Percentiles rank a stretch among this genome's conserved stretches.
Evolutionary conservation across 2,329 filamentous ascomycete species (phyloP).

Genomic region (Tolypocladium album): DNA sequence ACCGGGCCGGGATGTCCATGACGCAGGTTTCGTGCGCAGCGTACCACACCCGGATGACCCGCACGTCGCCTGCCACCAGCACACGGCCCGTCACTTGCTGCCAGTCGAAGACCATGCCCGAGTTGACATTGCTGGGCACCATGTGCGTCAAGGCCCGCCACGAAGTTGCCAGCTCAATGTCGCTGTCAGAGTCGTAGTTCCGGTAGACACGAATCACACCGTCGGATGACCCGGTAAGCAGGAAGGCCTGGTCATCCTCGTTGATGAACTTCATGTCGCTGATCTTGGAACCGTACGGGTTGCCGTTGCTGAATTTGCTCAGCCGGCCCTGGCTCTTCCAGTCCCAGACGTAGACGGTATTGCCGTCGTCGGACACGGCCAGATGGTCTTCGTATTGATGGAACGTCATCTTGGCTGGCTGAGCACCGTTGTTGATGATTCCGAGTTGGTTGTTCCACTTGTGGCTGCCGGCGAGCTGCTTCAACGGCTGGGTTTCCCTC

Average conservation of each 20-base stretch:
- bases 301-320: slow-evolving; percentile 86
- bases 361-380: slow-evolving; percentile 84
- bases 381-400: slow-evolving; percentile 97
- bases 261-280: slow-evolving; percentile 97
- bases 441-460: slow-evolving; percentile 78
- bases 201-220: slow-evolving; percentile 89
- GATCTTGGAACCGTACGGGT: slow-evolving; percentile 81
- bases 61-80: slow-evolving; percentile 91
- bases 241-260: slow-evolving; percentile 88
- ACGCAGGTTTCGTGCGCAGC: slow-evolving; percentile 87
- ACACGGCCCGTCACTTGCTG: slow-evolving; percentile 94
- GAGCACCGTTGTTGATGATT: slow-evolving; percentile 79
- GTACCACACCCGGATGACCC: slow-evolving; percentile 93
- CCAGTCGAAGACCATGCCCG: slow-evolving; percentile 96
- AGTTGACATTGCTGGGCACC: slow-evolving; percentile 86
- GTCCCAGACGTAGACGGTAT: slow-evolving; percentile 88
- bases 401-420: slow-evolving; percentile 88
- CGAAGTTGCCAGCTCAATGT: slow-evolving; percentile 76
- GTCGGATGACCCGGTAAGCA: slow-evolving; percentile 93
- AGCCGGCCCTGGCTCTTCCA: slow-evolving; percentile 70
- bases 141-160: slow-evolving; percentile 92
- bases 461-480: slow-evolving; percentile 73
- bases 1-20: slow-evolving; percentile 88
- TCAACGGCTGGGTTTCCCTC: slow-evolving; percentile 84
- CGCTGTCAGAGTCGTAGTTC: slow-evolving; percentile 70